Base-by-base conservation (phyloP, 2,329 filamentous ascomycete species). In the Exophiala viscosa region DNA sequence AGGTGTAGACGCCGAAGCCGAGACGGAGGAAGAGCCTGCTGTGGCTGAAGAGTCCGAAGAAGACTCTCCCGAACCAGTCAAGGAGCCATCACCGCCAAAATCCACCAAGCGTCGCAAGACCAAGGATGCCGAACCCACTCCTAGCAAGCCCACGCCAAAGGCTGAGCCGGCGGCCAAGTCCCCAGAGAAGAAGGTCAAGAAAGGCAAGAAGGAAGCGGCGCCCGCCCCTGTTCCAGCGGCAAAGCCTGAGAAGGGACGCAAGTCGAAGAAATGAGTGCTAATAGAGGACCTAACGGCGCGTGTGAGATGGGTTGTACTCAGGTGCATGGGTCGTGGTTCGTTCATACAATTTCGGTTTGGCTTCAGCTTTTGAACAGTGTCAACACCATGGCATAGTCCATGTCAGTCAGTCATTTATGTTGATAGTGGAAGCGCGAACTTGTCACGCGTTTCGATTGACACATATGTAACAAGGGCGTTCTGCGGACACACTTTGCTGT, bases 131-230 rank as follows among this genome's bases (percentile, higher is more conserved):
- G 61, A 64, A 14, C 52, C 66, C 55, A 61, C 65, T 3, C 64
- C 66, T 3, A 60, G 62, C 48, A 73, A 72, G 63, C 70, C 69
- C 56, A 64, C 64, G 18, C 69, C 70, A 10, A 63, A 63, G 42
- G 64, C 66, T 42, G 69, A 70, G 45, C 18, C 40, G 3, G 23
- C 23, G 23, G 54, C 65, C 11, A 64, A 66, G 39, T 61, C 57
- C 3, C 60, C 62, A 2, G 72, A 70, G 62, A 68, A 68, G 58
- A 63, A 61, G 34, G 69, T 67, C 61, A 77, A 76, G 68, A 77
- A 76, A 71, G 69, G 71, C 58, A 75, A 75, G 71, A 75, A 72
- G 60, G 71, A 74, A 56, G 67, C 58, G 33, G 44, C 50, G 10
- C 44, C 57, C 9, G 48, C 55, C 17, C 55, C 59, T 14, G 51